phyloP scores from a whole-genome alignment of 2,329 filamentous ascomycete genomes.

The Microcera coccophila region DNA sequence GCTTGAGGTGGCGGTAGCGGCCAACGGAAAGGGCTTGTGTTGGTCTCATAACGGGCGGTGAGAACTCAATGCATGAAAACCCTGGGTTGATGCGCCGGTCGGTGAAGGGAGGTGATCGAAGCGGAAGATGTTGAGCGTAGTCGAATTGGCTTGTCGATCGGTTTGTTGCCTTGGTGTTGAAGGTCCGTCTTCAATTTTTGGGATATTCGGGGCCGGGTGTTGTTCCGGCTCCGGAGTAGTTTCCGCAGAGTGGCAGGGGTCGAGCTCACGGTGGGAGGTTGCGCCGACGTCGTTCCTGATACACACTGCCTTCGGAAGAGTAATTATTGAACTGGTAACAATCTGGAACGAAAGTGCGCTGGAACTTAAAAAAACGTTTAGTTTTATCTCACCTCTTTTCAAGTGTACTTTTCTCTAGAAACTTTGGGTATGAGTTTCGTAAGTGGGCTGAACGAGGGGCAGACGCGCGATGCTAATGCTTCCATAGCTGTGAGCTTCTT shows the following conservation, averaged over 20 bases:
- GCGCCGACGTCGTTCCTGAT: not conserved
- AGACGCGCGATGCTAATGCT: constrained; percentile 19
- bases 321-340: no score
- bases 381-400: no score
- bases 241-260: constrained; percentile 10
- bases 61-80: constrained; percentile 4
- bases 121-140: constrained; percentile 6
- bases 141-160: constrained; percentile 11
- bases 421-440: constrained; percentile 15
- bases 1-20: constrained; percentile 67
- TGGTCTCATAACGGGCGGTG: constrained; percentile 55
- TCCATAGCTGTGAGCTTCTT: constrained; percentile 18
- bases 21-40: constrained; percentile 63
- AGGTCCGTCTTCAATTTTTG: constrained; percentile 6
- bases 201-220: constrained; percentile 18
- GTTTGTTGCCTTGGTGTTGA: constrained; percentile 6
- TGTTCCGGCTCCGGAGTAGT: constrained; percentile 33
- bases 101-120: constrained; percentile 3
- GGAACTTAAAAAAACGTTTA: no score
- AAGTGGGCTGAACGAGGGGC: constrained; percentile 28
- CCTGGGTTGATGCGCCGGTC: constrained; percentile 3
- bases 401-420: no score
- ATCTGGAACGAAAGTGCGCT: no score
- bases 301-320: no score
- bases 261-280: not conserved